These are phyloP conservation scores for Seiridium unicorne DNA, from an alignment of 2,329 filamentous ascomycete species.

Conservation along the genomic window DNA sequence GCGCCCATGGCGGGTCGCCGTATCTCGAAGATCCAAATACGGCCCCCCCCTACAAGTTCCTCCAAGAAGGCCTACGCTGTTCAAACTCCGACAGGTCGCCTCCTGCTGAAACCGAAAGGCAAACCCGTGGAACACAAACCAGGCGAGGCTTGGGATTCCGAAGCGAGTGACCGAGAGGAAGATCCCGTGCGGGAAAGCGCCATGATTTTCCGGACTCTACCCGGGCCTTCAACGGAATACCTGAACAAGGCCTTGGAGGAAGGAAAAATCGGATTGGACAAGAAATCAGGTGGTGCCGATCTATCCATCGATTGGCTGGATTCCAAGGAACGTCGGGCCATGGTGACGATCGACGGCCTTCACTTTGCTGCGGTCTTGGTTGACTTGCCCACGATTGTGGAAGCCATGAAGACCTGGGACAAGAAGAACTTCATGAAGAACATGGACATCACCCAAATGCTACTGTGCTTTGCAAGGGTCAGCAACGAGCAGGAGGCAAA, in stretches of 20 bases:
- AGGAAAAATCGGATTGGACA: constrained; percentile 69
- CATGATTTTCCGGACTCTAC: constrained; percentile 84
- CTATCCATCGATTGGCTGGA: constrained; percentile 80
- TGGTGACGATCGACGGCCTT: constrained; percentile 67
- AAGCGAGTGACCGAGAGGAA: constrained; percentile 83
- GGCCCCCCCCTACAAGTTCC: constrained; percentile 28
- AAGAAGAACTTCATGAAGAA: constrained; percentile 85
- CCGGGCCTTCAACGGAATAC: constrained; percentile 83
- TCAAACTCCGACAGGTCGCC: constrained; percentile 31
- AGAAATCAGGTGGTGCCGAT: constrained; percentile 68
- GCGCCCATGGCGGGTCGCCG: constrained; percentile 30
- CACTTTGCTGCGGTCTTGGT: constrained; percentile 77
- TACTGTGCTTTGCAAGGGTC: constrained; percentile 72
- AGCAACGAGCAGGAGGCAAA: constrained; percentile 64
- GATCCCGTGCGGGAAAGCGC: constrained; percentile 90
- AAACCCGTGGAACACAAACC: constrained; percentile 66
- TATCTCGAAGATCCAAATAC: constrained; percentile 54
- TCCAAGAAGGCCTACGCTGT: constrained; percentile 25
- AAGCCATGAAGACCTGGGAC: constrained; percentile 93
- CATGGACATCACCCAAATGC: constrained; percentile 86
- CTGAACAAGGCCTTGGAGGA: constrained; percentile 74
- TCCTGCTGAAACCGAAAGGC: constrained; percentile 66
- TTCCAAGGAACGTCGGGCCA: constrained; percentile 68
- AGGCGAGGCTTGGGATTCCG: constrained; percentile 94
- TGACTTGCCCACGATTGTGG: constrained; percentile 82